A percentile compares a stretch with the other conserved stretches of the same genome.
Evolutionary conservation across 495 filamentous ascomycete species (phyloP).

Genomic region (Aspergillus saccharolyticus): DNA sequence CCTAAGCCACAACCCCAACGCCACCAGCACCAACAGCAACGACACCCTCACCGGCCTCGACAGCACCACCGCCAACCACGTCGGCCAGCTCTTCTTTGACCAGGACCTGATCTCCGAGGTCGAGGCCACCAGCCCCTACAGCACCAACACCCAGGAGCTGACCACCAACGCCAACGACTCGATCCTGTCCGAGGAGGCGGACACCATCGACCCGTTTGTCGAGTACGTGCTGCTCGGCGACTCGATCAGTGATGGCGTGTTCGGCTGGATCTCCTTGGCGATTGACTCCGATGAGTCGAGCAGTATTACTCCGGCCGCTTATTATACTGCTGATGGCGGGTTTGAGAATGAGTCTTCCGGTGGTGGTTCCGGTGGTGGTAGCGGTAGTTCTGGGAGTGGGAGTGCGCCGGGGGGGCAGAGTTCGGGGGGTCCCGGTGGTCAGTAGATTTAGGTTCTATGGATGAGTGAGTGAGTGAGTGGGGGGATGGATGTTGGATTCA

Average conservation of each 20-base stretch:
- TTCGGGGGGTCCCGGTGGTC: background rate
- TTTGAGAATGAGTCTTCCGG: conserved; percentile 30
- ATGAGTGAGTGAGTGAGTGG: no score
- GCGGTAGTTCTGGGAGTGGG: conserved; percentile 7
- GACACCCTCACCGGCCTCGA: conserved; percentile 33
- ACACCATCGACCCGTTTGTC: conserved; percentile 52
- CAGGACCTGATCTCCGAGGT: conserved; percentile 45
- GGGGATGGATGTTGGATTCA: no score
- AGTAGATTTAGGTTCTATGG: no score
- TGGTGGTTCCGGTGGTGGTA: conserved; percentile 20
- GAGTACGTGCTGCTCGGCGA: conserved; percentile 53
- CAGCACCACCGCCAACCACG: conserved; percentile 38
- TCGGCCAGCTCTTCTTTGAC: conserved; percentile 63
- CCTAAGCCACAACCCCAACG: conserved; percentile 32
- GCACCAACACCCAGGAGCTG: conserved; percentile 47
- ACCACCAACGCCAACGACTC: conserved; percentile 51
- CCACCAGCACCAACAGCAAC: conserved; percentile 25
- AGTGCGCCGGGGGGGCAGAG: background rate
- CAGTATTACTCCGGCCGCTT: conserved; percentile 27
- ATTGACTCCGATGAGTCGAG: conserved; percentile 26
- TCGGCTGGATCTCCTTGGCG: conserved; percentile 35
- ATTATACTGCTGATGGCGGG: conserved; percentile 32
- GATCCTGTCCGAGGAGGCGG: conserved; percentile 45
- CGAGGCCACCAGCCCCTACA: conserved; percentile 49
- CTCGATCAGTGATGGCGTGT: conserved; percentile 28